Base-by-base conservation (phyloP, 1,284 basidiomycete genomes). In the Ceratobasidium sp. region DNA sequence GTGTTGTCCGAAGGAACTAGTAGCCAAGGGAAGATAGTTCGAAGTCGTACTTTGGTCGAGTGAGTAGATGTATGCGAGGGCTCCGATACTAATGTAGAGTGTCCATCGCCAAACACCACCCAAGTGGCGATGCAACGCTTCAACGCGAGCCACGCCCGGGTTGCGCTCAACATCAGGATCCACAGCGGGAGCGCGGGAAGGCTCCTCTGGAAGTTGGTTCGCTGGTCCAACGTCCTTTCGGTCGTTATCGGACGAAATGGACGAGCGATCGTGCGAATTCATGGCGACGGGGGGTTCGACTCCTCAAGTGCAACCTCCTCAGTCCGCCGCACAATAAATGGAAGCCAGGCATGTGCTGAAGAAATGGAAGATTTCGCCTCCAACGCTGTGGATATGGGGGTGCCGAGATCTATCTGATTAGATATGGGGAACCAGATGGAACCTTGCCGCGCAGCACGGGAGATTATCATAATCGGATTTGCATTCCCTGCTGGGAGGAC, bases 1-100 rank as follows among this genome's bases (percentile, higher is more conserved):
- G 52, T 74, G 74, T 7, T 67, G 49, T 3, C 72, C 74, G 39
- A 70, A 70, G 1, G 66, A 60, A 27, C n/a, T 47, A 4, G 73
- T 70, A 4, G 70, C 73, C 46, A 70, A 68, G 29, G 71, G 21
- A 39, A 73, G 71, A 56, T 74, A 73, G 42, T 44, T 62, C 3
- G 47, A 56, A n/a, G 59, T 69, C 9, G 56, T 64, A 27, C 53
- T 62, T n/a, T 64, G 58, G 41, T 69, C 68, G 13, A 69, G 52
- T 16, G 56, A 39, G 39, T 69, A 69, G 29, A 69, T 41, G 21
- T 62, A 69, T 2, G 68, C 47, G 47, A 64, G 47, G 7, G 58
- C 58, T 6, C 47, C 68, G 68, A 69, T 54, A 46, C 57, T 62
- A 16, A 59, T n/a, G 27, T 69, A 64, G 23, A 69, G 46, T 47